Conservation (phyloP, 208 protist genomes). For the Strigomonas culicis region DNA sequence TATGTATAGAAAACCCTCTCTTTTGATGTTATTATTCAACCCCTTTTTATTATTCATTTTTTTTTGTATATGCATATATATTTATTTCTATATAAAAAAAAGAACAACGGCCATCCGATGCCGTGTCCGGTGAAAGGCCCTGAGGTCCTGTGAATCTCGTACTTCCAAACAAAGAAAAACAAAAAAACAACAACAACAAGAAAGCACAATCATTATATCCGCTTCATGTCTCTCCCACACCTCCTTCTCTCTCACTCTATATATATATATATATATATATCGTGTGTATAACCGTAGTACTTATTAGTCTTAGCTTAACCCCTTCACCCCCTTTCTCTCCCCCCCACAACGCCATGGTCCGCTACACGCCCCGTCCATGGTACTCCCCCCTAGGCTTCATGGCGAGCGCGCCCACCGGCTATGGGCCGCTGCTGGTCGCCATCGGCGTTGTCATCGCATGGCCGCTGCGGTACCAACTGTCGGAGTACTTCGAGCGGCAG, state of each 20-base stretch:
- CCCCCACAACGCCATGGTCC: constrained; percentile 43
- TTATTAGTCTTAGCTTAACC: not conserved
- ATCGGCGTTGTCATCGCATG: constrained; percentile 34
- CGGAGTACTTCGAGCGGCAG: constrained; percentile 88
- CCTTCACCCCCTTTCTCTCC: not conserved
- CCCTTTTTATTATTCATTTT: not conserved
- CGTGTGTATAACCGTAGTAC: not conserved
- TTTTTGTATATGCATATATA: not conserved
- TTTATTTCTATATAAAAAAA: not conserved
- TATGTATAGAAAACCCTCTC: not conserved
- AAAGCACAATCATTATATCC: too few relatives aligned
- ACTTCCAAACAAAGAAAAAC: too few relatives aligned
- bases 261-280: too few relatives aligned
- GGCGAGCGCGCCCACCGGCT: constrained; percentile 54
- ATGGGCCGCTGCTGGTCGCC: constrained; percentile 43
- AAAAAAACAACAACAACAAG: too few relatives aligned
- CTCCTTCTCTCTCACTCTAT: too few relatives aligned
- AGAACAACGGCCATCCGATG: too few relatives aligned
- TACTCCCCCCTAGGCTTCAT: constrained; percentile 86
- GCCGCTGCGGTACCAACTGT: constrained; percentile 75
- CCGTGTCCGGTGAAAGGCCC: too few relatives aligned
- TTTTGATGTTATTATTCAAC: not conserved
- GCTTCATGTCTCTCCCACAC: too few relatives aligned
- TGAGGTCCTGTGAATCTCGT: too few relatives aligned
- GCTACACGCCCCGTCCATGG: constrained; percentile 83